These are phyloP conservation scores for Entamoeba nuttalli DNA, from an alignment of 208 protist species.

Conservation along the genomic window DNA sequence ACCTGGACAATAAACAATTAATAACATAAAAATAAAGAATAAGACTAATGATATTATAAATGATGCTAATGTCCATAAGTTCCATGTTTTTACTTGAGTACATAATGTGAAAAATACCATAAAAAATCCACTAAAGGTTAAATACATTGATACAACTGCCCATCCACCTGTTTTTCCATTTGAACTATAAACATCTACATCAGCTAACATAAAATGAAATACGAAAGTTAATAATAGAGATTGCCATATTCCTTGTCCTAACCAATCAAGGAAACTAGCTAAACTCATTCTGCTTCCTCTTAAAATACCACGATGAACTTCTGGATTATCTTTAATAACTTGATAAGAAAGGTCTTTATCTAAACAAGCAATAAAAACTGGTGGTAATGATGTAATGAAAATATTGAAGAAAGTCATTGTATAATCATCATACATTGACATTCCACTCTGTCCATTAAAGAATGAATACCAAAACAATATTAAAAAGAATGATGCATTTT, in stretches of 20 bases:
- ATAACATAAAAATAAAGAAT: not conserved
- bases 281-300: not conserved
- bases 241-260: not conserved
- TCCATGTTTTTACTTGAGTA: not conserved
- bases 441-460: not conserved
- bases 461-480: not conserved
- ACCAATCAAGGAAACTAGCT: not conserved
- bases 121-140: not conserved
- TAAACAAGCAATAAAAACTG: not conserved
- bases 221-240: not conserved
- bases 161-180: not conserved
- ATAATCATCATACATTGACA: not conserved
- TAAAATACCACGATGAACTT: not conserved
- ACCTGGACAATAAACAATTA: not conserved
- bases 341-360: not conserved
- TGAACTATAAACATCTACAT: not conserved
- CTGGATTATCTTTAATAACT: not conserved
- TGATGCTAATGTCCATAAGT: not conserved
- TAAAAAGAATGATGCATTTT: not conserved
- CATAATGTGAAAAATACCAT: not conserved
- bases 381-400: not conserved
- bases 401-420: not conserved
- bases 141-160: not conserved
- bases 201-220: not conserved
- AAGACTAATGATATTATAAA: not conserved